Evolutionary conservation across 495 filamentous ascomycete species (phyloP), one percentile per base, ranked within the genome.

Genomic region (Podospora tetraspora): DNA sequence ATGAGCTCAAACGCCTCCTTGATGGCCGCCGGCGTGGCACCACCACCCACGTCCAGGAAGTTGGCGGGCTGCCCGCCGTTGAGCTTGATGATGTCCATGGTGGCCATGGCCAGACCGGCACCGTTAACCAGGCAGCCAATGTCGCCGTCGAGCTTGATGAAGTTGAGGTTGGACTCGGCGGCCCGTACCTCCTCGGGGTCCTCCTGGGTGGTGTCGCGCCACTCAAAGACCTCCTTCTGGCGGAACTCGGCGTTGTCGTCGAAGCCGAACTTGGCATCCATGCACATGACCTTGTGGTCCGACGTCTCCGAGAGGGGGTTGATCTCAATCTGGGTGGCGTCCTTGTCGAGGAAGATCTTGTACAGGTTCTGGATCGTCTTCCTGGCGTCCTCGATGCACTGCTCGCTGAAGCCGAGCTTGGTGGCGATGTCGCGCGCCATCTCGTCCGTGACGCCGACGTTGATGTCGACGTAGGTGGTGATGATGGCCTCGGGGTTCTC

Each of bases 21-120:
- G 84, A 99, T 99, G 70, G 95, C 95, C 73, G 92, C 90, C 13
- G 94, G 92, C 66, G 95, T 99, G 69, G 95, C 95, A 83, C 95
- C 95, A 78, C 95, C 95, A 71, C 95, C 95, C 70, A 98, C 96
- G 78, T 99, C 95, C 68, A 99, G 86, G 90, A 99, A 99, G 86
- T 99, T 99, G 68, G 95, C 95, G 64, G 95, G 95, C 75, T 86
- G 85, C 63, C 95, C 95, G 75, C 95, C 95, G 83, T 99, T 99
- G 29, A 99, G 88, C 87, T 99, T 99, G 87, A 99, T 99, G 82
- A 99, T 98, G 81, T 99, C 95, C 95, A 99, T 99, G 73, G 95
- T 99, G 66, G 95, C 95, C 95, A 99, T 99, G 78, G 95, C 95
- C 67, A 99, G 90, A 84, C 95, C 95, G 72, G 95, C 95, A 79